Evolutionary conservation across 352 stramenopile species (phyloP), one percentile per base, ranked within the genome.

Genomic region (Globisporangium sylvaticum): DNA sequence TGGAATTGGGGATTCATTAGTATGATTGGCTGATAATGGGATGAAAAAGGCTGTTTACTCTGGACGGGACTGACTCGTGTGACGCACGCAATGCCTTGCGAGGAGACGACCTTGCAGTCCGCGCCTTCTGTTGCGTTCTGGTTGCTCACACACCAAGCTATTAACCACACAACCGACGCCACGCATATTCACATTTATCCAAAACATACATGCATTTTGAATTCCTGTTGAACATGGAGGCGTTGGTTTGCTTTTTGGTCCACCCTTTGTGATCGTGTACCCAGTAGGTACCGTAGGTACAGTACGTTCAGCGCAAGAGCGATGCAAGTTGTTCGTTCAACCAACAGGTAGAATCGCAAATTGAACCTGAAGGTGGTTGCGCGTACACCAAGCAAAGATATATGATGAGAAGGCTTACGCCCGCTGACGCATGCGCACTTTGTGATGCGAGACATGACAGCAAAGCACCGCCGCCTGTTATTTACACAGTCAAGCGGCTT

Each of bases 81-180:
- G 53, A 42, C 53, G 53, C 27, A 58, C 53, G 53, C 53, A 58
- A 58, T 27, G 53, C 53, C 7, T 25, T 27, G 42, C 27, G 53
- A 42, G 53, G 27, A 22, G 53, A 58, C 27, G 15, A 42, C 27
- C 14, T 42, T 58, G 53, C 42, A 42, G 53, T 20, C 4, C 4
- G n/a, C 32, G 48, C 34, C 29, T 37, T 44, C 8, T 44, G 34
- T 18, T 0, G 34, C 5, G 34, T 44, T 44, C 34, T 31, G 6
- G 52, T 37, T 58, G 24, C 50, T 32, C 52, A 58, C 50, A 20
- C 46, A 29, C n/a, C n/a, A n/a, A n/a, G n/a, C n/a, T n/a, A n/a
- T n/a, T n/a, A n/a, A n/a, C n/a, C n/a, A n/a, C n/a, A n/a, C n/a
- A n/a, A n/a, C n/a, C n/a, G n/a, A n/a, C n/a, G n/a, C n/a, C n/a